phyloP scores from a whole-genome alignment of 2,329 filamentous ascomycete genomes.

The Lasiodiplodia sp. region DNA sequence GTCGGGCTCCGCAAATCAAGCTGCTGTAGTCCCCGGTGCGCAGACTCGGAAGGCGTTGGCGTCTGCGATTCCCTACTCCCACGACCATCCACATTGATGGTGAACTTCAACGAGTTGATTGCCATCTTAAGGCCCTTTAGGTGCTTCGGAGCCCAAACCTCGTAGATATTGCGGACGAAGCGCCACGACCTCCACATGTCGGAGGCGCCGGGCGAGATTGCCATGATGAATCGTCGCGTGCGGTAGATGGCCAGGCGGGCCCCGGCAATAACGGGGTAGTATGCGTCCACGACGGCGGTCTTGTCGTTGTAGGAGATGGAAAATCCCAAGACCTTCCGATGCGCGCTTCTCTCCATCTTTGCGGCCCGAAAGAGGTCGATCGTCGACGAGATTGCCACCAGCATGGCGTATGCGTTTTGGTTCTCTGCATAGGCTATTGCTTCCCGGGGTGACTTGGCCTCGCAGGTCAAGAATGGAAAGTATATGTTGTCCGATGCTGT shows the following conservation, averaged over 20 bases:
- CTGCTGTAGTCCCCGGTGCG: background rate
- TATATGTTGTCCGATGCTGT: background rate
- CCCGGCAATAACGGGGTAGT: background rate
- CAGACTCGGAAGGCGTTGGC: background rate
- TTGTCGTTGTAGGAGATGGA: background rate
- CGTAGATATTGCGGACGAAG: slow-evolving; percentile 1
- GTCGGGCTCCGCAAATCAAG: background rate
- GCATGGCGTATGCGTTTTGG: background rate
- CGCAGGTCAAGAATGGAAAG: background rate
- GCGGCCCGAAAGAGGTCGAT: background rate
- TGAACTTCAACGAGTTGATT: background rate
- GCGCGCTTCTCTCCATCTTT: background rate
- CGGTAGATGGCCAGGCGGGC: background rate
- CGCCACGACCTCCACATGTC: background rate
- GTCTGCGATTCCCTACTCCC: background rate
- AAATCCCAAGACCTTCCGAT: background rate
- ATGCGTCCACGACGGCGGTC: background rate
- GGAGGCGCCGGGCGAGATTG: background rate
- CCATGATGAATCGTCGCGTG: background rate
- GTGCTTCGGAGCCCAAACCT: background rate
- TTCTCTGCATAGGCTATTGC: background rate
- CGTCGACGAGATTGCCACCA: background rate
- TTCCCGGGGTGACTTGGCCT: background rate
- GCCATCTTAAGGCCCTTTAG: background rate
- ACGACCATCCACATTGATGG: background rate